Conservation (phyloP, 2,329 filamentous ascomycete genomes). For the Talaromyces pinophilus region DNA sequence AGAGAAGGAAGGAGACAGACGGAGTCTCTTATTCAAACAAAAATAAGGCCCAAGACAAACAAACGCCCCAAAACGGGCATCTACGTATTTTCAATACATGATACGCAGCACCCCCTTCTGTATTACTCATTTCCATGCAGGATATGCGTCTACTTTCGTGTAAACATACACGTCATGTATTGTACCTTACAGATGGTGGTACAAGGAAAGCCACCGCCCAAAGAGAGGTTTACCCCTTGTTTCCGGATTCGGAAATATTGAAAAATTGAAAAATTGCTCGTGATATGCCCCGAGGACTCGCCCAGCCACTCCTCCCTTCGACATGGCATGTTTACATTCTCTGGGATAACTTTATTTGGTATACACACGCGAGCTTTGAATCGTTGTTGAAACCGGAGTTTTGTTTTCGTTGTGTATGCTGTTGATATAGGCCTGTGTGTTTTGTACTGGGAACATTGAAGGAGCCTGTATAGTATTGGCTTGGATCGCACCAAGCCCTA, state of each 20-base stretch:
- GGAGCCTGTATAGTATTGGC: not conserved
- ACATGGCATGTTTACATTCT: conserved; percentile 7
- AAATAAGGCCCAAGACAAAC: not conserved
- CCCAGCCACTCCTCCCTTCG: not conserved
- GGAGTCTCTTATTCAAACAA: not conserved
- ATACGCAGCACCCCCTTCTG: not conserved
- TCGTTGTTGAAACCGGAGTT: not conserved
- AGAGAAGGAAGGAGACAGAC: not conserved
- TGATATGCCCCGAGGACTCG: not conserved
- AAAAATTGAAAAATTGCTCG: not conserved
- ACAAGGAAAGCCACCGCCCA: conserved; percentile 1
- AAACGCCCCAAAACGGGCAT: conserved; percentile 8
- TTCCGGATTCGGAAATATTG: conserved; percentile 22
- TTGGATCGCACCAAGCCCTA: not conserved
- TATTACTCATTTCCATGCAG: not conserved
- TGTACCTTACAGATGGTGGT: conserved; percentile 3
- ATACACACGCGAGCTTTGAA: not conserved
- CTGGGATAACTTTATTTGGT: not conserved
- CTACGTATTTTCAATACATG: conserved; percentile 15
- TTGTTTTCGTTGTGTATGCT: not conserved
- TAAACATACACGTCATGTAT: conserved; percentile 4
- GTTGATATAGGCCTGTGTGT: not conserved
- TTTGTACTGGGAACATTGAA: not conserved
- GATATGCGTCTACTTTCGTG: not conserved
- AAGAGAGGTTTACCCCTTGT: conserved; percentile 10